Evolutionary conservation across 2,329 filamentous ascomycete genomes (phyloP).

Genomic region (Aureobasidium subglaciale): DNA sequence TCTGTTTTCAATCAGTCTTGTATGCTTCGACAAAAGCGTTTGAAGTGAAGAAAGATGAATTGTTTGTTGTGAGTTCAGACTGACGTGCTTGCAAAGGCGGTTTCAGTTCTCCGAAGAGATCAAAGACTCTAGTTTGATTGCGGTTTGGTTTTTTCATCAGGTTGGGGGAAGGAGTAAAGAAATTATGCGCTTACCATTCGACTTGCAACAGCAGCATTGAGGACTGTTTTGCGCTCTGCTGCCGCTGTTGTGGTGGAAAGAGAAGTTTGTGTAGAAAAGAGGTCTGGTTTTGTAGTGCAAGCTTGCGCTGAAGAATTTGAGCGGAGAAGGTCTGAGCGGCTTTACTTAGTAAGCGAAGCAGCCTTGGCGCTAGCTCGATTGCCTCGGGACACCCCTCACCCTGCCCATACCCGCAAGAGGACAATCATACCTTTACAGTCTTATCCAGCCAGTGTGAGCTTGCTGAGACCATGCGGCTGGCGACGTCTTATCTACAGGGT

Average conservation of each 20-base stretch:
- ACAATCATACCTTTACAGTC: background rate
- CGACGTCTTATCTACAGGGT: no score
- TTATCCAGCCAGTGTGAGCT: background rate
- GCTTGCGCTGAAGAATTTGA: constrained; percentile 11
- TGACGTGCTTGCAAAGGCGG: constrained; percentile 72
- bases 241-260: constrained; percentile 1
- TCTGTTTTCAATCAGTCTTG: constrained; percentile 6
- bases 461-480: background rate
- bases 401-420: background rate
- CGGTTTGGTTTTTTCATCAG: constrained; percentile 12
- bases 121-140: constrained; percentile 90
- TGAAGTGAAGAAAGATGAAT: background rate
- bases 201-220: background rate
- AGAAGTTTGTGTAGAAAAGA: background rate
- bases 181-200: background rate
- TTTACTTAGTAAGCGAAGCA: background rate
- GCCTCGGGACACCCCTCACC: background rate
- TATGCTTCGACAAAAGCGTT: background rate
- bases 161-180: background rate
- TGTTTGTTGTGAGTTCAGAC: constrained; percentile 54
- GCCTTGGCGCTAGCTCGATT: background rate
- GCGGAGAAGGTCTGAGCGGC: constrained; percentile 7
- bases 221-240: background rate
- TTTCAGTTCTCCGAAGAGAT: constrained; percentile 73
- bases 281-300: constrained; percentile 13